These are phyloP conservation scores for Plenodomus biglobosus DNA, from an alignment of 2,329 filamentous ascomycete species.

Conservation along the genomic window DNA sequence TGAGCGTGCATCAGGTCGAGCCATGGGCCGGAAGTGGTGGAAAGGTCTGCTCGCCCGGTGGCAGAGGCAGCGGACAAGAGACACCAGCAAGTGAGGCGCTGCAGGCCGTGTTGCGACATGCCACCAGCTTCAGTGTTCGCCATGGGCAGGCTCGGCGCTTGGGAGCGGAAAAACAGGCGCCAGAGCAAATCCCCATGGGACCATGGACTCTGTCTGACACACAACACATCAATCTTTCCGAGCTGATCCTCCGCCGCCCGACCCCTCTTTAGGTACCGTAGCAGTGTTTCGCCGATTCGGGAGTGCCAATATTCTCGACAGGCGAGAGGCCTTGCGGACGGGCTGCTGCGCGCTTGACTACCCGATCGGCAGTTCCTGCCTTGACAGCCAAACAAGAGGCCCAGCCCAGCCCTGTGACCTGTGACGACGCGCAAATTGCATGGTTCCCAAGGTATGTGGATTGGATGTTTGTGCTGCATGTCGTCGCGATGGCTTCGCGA, in stretches of 20 bases:
- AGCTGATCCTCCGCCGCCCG: conserved; percentile 41
- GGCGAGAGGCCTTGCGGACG: conserved; percentile 29
- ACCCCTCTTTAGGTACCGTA: conserved; percentile 33
- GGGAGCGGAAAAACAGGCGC: conserved; percentile 16
- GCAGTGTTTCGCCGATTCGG: conserved; percentile 33
- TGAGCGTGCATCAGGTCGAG: not conserved
- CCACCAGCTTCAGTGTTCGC: conserved; percentile 4
- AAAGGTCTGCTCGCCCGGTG: not conserved
- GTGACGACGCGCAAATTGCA: conserved; percentile 46
- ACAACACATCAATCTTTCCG: conserved; percentile 38
- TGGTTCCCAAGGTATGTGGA: conserved; percentile 42
- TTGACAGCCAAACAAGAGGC: conserved; percentile 40
- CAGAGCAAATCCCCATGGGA: conserved; percentile 15
- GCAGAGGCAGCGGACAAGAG: not conserved
- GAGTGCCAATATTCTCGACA: conserved; percentile 38
- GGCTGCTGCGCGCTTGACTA: conserved; percentile 27
- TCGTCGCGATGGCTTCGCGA: conserved; percentile 11
- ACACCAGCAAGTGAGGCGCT: not conserved
- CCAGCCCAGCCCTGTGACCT: conserved; percentile 42
- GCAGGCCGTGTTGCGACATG: not conserved
- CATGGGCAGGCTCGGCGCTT: conserved; percentile 21
- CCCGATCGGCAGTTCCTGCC: conserved; percentile 43
- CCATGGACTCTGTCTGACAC: conserved; percentile 27
- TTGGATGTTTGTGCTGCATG: conserved; percentile 10
- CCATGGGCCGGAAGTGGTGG: not conserved